Base-by-base conservation (phyloP, 345 rosid genomes). In the Boechera divaricarpa region DNA sequence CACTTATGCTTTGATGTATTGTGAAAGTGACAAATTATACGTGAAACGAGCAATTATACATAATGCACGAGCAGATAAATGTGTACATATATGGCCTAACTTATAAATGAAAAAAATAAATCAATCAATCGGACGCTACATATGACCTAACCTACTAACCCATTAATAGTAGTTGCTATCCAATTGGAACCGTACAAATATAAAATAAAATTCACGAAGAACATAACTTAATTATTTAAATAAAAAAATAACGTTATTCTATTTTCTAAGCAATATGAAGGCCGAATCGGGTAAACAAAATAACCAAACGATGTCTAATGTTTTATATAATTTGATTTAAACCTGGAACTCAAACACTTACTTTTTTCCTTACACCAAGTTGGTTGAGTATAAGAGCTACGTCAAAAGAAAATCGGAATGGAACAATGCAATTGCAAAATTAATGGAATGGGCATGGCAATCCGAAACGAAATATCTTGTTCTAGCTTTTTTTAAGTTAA, bases 121-220 rank as follows among this genome's bases (percentile, higher is more conserved):
- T 7, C 0, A 72, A 51, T 18, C 13, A 73, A 56, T 45, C 58
- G 58, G 31, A 7, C 48, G 73, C 60, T 74, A 66, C 60, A 10
- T 68, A 69, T 10, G 45, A 68, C 79, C 63, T 51, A 76, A 68
- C 63, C 13, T 68, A 68, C 54, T 52, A 11, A 15, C 41, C 44
- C 72, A 58, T 38, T 44, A 9, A 51, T 61, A 31, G 45, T 38
- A 48, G 61, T 29, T 60, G 63, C 13, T 24, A 41, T 33, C 47
- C 29, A 15, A 29, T 38, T 26, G 26, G 52, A 58, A 58, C 9
- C n/a, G 44, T 57, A 28, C 44, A 48, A 28, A 16, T 16, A 16
- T 16, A 16, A 48, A n/a, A 24, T 9, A 21, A 53, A 52, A 52
- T 7, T 56, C 16, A n/a, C n/a, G 29, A 10, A 42, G 24, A 44